phyloP scores from a whole-genome alignment of 768 basidiomycete species.

The Trametes elegans region DNA sequence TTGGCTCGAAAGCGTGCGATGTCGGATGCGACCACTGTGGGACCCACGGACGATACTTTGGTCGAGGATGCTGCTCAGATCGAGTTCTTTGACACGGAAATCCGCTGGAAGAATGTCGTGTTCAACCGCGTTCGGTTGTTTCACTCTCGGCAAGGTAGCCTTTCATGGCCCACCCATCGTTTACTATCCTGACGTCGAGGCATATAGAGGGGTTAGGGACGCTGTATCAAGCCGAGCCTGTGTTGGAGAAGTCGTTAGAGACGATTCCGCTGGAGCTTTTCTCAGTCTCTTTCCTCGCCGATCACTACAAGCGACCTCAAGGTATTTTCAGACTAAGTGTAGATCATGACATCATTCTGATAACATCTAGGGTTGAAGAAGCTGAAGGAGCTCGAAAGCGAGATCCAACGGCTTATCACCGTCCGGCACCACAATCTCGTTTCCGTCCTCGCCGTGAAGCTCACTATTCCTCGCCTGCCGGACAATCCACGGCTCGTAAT shows the following conservation, averaged over 20 bases:
- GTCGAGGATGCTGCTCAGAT: conserved; percentile 47
- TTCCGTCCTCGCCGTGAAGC: conserved; percentile 64
- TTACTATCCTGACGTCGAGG: not conserved
- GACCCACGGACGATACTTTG: conserved; percentile 33
- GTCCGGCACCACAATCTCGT: conserved; percentile 68
- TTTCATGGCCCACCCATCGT: too few species aligned
- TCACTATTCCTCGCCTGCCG: conserved; percentile 48
- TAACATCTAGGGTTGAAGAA: conserved; percentile 67
- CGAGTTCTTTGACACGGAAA: conserved; percentile 57
- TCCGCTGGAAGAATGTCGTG: conserved; percentile 54
- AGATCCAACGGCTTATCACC: conserved; percentile 56
- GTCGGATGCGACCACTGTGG: conserved; percentile 70
- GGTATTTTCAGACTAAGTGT: conserved; percentile 33
- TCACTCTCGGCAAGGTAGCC: conserved; percentile 62
- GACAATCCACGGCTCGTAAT: conserved; percentile 57
- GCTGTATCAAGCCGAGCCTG: conserved; percentile 70
- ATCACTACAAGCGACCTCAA: conserved; percentile 67
- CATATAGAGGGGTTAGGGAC: conserved; percentile 61
- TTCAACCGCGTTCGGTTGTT: conserved; percentile 71
- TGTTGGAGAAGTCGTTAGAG: conserved; percentile 52
- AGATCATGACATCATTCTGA: too few species aligned
- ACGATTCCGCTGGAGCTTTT: conserved; percentile 66
- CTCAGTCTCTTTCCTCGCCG: conserved; percentile 60
- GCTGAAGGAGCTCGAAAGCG: conserved; percentile 61
- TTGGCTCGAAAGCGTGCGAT: conserved; percentile 58